Evolutionary conservation across 2,329 filamentous ascomycete species (phyloP), one percentile per base, ranked within the genome.

Genomic region (Epichloe aotearoae): DNA sequence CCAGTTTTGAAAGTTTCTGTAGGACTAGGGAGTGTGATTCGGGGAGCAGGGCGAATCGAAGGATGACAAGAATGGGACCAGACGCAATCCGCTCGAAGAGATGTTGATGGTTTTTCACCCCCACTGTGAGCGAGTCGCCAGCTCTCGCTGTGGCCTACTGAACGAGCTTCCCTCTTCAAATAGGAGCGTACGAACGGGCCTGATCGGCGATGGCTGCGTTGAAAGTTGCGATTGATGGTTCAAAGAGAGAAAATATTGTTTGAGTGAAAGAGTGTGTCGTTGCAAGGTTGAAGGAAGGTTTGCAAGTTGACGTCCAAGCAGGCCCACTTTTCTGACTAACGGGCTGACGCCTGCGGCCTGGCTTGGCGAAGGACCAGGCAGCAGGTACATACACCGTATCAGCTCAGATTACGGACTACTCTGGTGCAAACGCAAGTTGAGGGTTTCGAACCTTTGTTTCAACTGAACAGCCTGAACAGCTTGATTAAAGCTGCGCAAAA

Each of bases 251-350:
- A 19, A 39, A 37, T 19, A 23, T 14, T 45, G 37, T 17, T 36
- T 41, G 14, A 33, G 36, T 17, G 36, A 19, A 42, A 26, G 26
- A 10, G 11, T 4, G 30, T 6, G 45, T 19, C 17, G 37, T 1
- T n/a, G 26, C n/a, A 33, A n/a, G n/a, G 11, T 48, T 19, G 41
- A n/a, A 38, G n/a, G 17, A 36, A 48, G 43, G 43, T 44, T 46
- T 42, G 19, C 49, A 45, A 55, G 56, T 59, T 59, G 58, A 60
- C 58, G 58, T 60, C 54, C 42, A 40, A 12, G 12, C 15, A 15
- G 30, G 26, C 44, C 51, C 51, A 47, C 47, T 52, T 45, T 44
- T 49, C 19, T 36, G 20, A 33, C 15, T 47, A 33, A 38, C 39
- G 4, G n/a, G 30, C 17, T 19, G 11, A 38, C 20, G 20, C 45